Evolutionary conservation across 202 grass and related monocot species (phyloP).

Genomic region (Hordeum pubiflorum): DNA sequence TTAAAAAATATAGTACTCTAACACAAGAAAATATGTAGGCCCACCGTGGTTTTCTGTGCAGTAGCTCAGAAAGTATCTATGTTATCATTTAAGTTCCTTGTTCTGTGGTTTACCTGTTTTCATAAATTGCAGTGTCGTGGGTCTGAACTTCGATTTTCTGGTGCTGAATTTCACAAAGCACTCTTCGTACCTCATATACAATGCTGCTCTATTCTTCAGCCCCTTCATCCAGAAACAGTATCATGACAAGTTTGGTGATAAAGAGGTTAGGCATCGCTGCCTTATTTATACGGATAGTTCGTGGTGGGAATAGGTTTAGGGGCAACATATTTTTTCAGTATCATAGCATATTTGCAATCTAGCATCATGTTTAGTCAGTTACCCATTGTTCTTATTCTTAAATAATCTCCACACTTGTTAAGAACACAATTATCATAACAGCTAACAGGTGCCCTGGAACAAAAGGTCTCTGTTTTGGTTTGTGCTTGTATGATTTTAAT

Average conservation of each 20-base stretch:
- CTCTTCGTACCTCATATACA: conserved; percentile 93
- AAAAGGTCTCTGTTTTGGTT: background rate
- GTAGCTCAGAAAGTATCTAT: background rate
- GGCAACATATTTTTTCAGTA: conserved; percentile 4
- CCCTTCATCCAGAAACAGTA: conserved; percentile 70
- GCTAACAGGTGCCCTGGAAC: background rate
- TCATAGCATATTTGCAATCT: background rate
- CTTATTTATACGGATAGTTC: background rate
- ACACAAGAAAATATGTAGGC: too few relatives aligned
- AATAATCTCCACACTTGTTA: background rate
- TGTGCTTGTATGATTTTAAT: conserved; percentile 11
- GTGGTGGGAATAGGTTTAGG: background rate
- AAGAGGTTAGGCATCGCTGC: conserved; percentile 50
- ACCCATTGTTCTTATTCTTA: background rate
- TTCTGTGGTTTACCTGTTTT: conserved; percentile 9
- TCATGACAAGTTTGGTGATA: conserved; percentile 70
- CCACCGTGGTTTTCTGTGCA: background rate
- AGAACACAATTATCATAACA: background rate
- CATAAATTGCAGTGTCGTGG: conserved; percentile 67
- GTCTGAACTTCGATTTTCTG: conserved; percentile 90
- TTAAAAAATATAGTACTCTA: too few relatives aligned
- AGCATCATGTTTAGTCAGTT: background rate
- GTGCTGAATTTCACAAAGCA: conserved; percentile 94
- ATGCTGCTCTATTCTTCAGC: conserved; percentile 76
- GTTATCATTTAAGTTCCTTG: background rate